Base-by-base conservation (phyloP, 106 monocot species). In the Apostasia ramifera region DNA sequence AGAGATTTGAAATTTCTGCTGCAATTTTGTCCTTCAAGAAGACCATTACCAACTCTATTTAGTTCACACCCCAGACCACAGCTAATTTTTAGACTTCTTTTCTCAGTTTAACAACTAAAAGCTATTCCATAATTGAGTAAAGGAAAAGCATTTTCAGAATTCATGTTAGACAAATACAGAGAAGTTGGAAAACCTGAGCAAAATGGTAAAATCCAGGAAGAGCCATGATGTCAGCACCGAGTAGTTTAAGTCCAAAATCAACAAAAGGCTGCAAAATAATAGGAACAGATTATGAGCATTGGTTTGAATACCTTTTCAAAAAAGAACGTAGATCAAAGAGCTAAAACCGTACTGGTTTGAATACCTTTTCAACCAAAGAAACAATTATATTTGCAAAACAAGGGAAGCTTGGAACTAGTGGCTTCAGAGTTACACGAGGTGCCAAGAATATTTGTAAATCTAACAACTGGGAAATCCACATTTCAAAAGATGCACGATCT, bases 221-320 rank as follows among this genome's bases (percentile, higher is more conserved):
- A 15, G 91, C 88, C 95, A 95, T 95, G 66, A 91, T 42, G 79
- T 95, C 95, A 66, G 71, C 95, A 56, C 85, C 83, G 15, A 88
- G 70, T 47, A 95, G 45, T 75, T 86, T 95, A 26, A 95, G 83
- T 58, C 95, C 95, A 65, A 91, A 88, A 53, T 95, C 95, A 63
- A 95, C 75, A 68, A 65, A 57, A 66, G 95, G 95, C 95, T 95
- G 73, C 71, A 86, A 47, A 42, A 77, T 59, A 39, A 79, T 54
- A 9, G 46, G 4, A 8, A 42, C 6, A 59, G 8, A 55, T 26
- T 60, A 44, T 44, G 9, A 62, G 38, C 47, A 12, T 15, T 46
- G 11, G 39, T 12, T 54, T 50, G 9, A 40, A 57, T 59, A 73
- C 2, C 14, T 37, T 47, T 55, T n/a, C 5, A 66, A 26, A 26